Percentiles rank a stretch among this genome's conserved stretches.
phyloP scores from a whole-genome alignment of 306 rosid genomes.

The Inga leiocalycina region DNA sequence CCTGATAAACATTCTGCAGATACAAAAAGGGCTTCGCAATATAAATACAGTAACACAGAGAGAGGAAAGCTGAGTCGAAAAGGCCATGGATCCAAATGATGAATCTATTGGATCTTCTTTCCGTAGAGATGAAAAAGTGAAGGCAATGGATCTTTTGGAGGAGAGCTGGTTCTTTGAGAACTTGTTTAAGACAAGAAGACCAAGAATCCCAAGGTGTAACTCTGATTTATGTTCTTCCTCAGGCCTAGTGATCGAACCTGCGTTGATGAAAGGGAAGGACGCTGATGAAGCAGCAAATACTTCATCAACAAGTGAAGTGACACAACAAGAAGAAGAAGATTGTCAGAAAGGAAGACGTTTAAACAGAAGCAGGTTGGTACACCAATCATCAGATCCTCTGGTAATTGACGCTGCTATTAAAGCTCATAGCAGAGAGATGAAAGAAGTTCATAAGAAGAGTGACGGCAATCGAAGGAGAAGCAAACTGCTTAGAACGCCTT shows the following conservation, averaged over 20 bases:
- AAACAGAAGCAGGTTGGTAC: constrained; percentile 15
- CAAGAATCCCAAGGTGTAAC: constrained; percentile 57
- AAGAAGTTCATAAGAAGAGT: constrained; percentile 32
- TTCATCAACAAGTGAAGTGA: constrained; percentile 19
- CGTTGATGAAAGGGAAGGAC: constrained; percentile 36
- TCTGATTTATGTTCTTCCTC: constrained; percentile 72
- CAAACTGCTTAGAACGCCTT: constrained; percentile 48
- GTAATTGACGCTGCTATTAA: constrained; percentile 30
- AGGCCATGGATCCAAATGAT: constrained; percentile 52
- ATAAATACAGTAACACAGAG: constrained; percentile 14
- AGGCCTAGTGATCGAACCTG: constrained; percentile 25
- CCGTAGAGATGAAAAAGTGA: constrained; percentile 44
- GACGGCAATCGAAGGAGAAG: constrained; percentile 33
- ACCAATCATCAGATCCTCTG: constrained; percentile 40
- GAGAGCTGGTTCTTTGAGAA: constrained; percentile 82
- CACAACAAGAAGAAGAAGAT: constrained; percentile 22
- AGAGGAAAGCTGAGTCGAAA: constrained; percentile 36
- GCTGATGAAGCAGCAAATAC: constrained; percentile 12
- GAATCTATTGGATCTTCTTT: constrained; percentile 52
- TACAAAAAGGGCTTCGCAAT: constrained; percentile 12
- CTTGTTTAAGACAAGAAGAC: constrained; percentile 47
- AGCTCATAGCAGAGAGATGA: constrained; percentile 29
- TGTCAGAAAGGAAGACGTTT: constrained; percentile 23
- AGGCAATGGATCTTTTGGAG: constrained; percentile 73
- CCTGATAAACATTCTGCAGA: neutral